Base-by-base conservation (phyloP, 1,284 basidiomycete genomes). In the Malassezia dermatis region DNA sequence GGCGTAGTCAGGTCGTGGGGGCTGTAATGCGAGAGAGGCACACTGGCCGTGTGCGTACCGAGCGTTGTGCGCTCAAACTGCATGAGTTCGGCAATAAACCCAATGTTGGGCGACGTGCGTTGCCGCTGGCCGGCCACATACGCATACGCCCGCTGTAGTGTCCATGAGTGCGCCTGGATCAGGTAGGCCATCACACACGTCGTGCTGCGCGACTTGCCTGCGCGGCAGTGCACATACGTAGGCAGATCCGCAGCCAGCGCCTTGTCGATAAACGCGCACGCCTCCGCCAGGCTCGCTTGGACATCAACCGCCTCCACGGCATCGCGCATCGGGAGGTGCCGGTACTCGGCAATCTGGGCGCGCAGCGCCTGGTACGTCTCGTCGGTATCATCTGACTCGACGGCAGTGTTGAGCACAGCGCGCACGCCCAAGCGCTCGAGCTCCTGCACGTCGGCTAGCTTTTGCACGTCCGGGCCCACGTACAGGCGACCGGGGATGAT, bases 81-180 rank as follows among this genome's bases (percentile, higher is more conserved):
- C 89, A 96, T 95, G 40, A 96, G 80, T 76, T 95, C 91, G 12
- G 87, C 89, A 30, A 96, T 88, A 75, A 96, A 96, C 6, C 91
- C 91, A 63, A 98, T 95, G 74, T 96, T 96, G 8, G 93, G 91
- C n/a, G 86, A 89, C 63, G 95, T 90, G 62, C 86, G 88, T 62
- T 86, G 86, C 43, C 93, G 82, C 8, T 89, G 82, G 66, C 91
- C 89, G 37, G 88, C 80, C 21, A 96, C 91, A 71, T 89, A 91
- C 1, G 84, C 79, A 72, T 95, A 96, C 0, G 91, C 87, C 48
- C 83, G 83, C 27, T 87, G 86, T 46, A 96, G 81, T 8, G 89
- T 86, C 91, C 91, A 95, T 65, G 89, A 88, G 68, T 94, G 89
- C 5, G 89, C 86, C 49, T 94, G 89, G 62, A 98, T 95, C 48